These are phyloP conservation scores for Exophiala xenobiotica DNA, from an alignment of 2,329 filamentous ascomycete genomes.

Conservation along the genomic window DNA sequence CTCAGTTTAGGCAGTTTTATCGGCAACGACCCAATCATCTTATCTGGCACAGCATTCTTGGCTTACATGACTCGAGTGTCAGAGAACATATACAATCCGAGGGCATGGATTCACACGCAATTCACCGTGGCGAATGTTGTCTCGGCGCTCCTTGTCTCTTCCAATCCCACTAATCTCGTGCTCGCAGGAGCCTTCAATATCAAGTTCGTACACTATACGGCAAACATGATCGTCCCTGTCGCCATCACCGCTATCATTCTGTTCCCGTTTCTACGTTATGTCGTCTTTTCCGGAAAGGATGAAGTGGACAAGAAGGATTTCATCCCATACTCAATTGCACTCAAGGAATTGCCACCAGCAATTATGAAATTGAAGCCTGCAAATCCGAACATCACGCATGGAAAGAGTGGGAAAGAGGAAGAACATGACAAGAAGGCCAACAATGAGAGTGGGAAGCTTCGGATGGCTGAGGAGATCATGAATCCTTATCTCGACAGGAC, in stretches of 20 bases:
- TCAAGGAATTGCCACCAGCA: conserved; percentile 65
- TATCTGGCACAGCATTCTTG: conserved; percentile 71
- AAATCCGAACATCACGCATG: conserved; percentile 71
- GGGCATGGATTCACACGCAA: conserved; percentile 72
- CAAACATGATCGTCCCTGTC: conserved; percentile 74
- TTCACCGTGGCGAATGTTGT: conserved; percentile 66
- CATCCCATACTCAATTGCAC: conserved; percentile 65
- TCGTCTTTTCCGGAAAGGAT: conserved; percentile 62
- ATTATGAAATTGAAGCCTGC: conserved; percentile 57
- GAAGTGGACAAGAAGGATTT: conserved; percentile 41
- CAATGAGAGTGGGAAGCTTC: conserved; percentile 53
- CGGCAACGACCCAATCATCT: conserved; percentile 72
- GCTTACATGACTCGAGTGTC: conserved; percentile 76
- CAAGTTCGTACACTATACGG: conserved; percentile 70
- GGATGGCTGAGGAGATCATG: conserved; percentile 70
- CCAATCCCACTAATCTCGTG: conserved; percentile 74
- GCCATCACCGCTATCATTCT: conserved; percentile 65
- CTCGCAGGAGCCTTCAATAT: conserved; percentile 70
- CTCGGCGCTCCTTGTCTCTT: conserved; percentile 72
- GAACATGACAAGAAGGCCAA: conserved; percentile 41
- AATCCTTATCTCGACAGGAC: conserved; percentile 70
- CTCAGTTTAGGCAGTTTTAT: conserved; percentile 66
- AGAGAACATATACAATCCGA: conserved; percentile 67
- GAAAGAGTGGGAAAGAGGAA: conserved; percentile 55
- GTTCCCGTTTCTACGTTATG: conserved; percentile 68